Evolutionary conservation across 2,329 filamentous ascomycete species (phyloP).

Genomic region (Zasmidium citrigriseum): DNA sequence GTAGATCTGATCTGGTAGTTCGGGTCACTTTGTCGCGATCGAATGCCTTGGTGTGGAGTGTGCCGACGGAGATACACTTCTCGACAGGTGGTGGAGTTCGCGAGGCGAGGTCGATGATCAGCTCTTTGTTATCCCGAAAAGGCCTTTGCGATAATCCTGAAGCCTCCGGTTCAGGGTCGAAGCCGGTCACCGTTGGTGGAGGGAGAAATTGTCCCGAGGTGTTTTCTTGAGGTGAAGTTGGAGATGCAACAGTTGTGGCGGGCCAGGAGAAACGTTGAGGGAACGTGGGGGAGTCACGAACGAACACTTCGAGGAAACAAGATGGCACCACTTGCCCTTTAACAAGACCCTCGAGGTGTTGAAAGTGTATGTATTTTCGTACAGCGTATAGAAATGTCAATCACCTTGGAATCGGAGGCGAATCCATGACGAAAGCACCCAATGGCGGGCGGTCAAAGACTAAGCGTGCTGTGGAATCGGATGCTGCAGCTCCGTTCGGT

Average conservation of each 20-base stretch:
- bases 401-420: background rate
- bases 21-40: no score
- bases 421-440: background rate
- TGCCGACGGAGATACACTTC: background rate
- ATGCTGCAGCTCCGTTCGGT: background rate
- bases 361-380: background rate
- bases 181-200: background rate
- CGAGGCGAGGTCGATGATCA: conserved; percentile 7
- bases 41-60: no score
- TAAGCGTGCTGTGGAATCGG: background rate
- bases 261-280: background rate
- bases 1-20: background rate
- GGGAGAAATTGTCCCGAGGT: background rate
- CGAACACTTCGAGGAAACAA: background rate
- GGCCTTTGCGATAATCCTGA: background rate
- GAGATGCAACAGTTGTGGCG: background rate
- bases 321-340: background rate
- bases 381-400: background rate
- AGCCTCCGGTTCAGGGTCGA: background rate
- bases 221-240: background rate
- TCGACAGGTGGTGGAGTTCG: background rate
- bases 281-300: background rate
- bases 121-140: background rate
- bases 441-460: background rate
- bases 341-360: no score